These are phyloP conservation scores for Aureobasidium namibiae DNA, from an alignment of 2,329 filamentous ascomycete species.

Conservation along the genomic window DNA sequence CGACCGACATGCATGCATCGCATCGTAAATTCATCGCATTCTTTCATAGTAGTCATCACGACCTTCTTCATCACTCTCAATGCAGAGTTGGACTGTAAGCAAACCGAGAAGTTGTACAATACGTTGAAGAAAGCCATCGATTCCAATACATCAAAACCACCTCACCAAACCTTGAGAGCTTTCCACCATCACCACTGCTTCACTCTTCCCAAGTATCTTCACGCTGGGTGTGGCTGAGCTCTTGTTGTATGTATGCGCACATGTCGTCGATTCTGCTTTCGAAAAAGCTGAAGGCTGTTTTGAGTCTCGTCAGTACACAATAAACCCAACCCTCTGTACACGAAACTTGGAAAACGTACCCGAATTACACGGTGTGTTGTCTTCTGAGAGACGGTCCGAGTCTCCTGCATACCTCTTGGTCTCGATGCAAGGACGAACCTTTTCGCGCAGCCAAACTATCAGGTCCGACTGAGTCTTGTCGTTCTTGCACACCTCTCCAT, in stretches of 20 bases:
- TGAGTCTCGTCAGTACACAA: not conserved
- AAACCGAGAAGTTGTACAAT: not conserved
- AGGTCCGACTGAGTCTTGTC: not conserved
- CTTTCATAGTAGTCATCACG: not conserved
- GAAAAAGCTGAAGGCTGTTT: not conserved
- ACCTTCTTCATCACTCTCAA: not conserved
- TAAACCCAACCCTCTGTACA: no score
- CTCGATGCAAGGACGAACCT: not conserved
- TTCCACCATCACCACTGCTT: not conserved
- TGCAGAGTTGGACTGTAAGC: not conserved
- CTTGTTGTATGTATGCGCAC: not conserved
- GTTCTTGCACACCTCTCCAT: not conserved
- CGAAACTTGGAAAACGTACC: not conserved
- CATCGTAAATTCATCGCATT: not conserved
- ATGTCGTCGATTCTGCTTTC: not conserved
- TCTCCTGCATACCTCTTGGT: not conserved
- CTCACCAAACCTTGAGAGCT: not conserved
- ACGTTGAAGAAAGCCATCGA: not conserved
- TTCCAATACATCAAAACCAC: not conserved
- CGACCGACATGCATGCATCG: no score
- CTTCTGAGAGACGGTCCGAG: not conserved
- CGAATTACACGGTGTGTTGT: not conserved
- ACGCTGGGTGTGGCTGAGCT: not conserved
- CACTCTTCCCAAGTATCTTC: not conserved
- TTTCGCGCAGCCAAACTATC: not conserved